phyloP scores from a whole-genome alignment of 2,329 filamentous ascomycete genomes.

The Neonectria ditissima region DNA sequence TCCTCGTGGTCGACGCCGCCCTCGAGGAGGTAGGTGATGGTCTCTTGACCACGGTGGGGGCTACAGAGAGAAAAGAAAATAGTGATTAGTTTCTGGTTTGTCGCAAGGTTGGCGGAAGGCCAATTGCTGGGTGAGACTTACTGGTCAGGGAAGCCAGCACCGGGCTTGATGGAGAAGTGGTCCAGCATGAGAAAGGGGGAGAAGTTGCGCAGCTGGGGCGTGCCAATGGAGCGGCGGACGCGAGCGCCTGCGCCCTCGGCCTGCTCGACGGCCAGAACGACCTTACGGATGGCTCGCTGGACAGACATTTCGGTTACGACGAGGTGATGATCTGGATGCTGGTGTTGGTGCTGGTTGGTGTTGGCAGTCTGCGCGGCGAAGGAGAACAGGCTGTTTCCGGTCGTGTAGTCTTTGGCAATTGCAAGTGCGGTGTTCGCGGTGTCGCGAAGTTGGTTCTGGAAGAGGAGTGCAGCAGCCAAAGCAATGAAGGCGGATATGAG shows the following conservation, averaged over 20 bases:
- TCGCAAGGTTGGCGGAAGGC: not conserved
- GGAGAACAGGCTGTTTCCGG: slow-evolving; percentile 6
- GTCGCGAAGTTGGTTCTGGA: slow-evolving; percentile 40
- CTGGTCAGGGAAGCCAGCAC: slow-evolving; percentile 92
- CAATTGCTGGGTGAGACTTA: slow-evolving; percentile 39
- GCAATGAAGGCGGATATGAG: slow-evolving; percentile 47
- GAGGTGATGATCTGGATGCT: slow-evolving; percentile 41
- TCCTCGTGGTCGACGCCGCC: slow-evolving; percentile 93
- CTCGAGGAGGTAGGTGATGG: slow-evolving; percentile 88
- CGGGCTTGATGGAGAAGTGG: slow-evolving; percentile 84
- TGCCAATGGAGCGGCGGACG: slow-evolving; percentile 90
- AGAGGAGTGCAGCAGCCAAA: slow-evolving; percentile 45
- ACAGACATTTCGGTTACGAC: slow-evolving; percentile 69
- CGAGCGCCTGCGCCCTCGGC: slow-evolving; percentile 88
- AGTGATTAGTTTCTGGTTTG: slow-evolving; percentile 3
- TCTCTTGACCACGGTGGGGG: slow-evolving; percentile 83
- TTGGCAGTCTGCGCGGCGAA: slow-evolving; percentile 9
- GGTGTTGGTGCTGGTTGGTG: slow-evolving; percentile 23
- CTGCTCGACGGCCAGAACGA: slow-evolving; percentile 87
- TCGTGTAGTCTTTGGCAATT: slow-evolving; percentile 27
- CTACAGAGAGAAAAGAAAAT: slow-evolving; percentile 29
- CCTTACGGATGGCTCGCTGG: slow-evolving; percentile 82
- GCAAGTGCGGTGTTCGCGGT: slow-evolving; percentile 36
- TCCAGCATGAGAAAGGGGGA: slow-evolving; percentile 97
- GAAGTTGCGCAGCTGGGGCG: slow-evolving; percentile 84